These are phyloP conservation scores for Daldinia bambusicola DNA, from an alignment of 495 filamentous ascomycete genomes.

Conservation along the genomic window DNA sequence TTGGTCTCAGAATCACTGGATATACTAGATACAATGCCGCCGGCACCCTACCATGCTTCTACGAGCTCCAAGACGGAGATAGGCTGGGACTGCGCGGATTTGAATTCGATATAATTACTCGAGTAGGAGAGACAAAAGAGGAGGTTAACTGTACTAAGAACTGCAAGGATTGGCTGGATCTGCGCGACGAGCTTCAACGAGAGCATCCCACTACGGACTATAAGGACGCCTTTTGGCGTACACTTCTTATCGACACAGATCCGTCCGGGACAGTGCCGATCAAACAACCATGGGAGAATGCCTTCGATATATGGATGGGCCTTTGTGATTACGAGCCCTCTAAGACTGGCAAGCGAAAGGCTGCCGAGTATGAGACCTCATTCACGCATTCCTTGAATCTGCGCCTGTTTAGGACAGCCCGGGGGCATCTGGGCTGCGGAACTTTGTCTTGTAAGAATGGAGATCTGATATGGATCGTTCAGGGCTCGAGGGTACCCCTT, in stretches of 20 bases:
- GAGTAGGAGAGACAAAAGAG: slow-evolving; percentile 32
- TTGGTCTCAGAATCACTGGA: slow-evolving; percentile 39
- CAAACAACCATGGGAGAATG: slow-evolving; percentile 25
- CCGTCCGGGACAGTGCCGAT: slow-evolving; percentile 25
- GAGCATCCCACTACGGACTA: slow-evolving; percentile 29
- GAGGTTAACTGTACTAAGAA: slow-evolving; percentile 15
- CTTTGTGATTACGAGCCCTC: slow-evolving; percentile 17
- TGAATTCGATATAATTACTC: slow-evolving; percentile 33
- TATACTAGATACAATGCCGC: slow-evolving; percentile 31
- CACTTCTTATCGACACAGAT: slow-evolving; percentile 36
- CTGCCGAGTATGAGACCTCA: slow-evolving; percentile 29
- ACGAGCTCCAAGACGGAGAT: slow-evolving; percentile 1
- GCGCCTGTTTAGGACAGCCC: slow-evolving; percentile 32
- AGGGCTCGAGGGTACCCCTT: slow-evolving; percentile 40
- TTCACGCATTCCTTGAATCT: slow-evolving; percentile 40
- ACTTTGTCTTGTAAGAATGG: slow-evolving; percentile 29
- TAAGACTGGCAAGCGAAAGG: slow-evolving; percentile 17
- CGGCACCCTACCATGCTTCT: slow-evolving; percentile 25
- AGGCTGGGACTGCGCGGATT: slow-evolving; percentile 22
- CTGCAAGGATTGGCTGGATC: slow-evolving; percentile 29
- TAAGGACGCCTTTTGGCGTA: slow-evolving; percentile 38
- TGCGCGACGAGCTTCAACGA: slow-evolving; percentile 25
- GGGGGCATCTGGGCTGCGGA: slow-evolving; percentile 34
- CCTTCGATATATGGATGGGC: slow-evolving; percentile 33
- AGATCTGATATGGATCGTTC: slow-evolving; percentile 38